Conservation (phyloP, 495 filamentous ascomycete species). For the Neurospora sp. region DNA sequence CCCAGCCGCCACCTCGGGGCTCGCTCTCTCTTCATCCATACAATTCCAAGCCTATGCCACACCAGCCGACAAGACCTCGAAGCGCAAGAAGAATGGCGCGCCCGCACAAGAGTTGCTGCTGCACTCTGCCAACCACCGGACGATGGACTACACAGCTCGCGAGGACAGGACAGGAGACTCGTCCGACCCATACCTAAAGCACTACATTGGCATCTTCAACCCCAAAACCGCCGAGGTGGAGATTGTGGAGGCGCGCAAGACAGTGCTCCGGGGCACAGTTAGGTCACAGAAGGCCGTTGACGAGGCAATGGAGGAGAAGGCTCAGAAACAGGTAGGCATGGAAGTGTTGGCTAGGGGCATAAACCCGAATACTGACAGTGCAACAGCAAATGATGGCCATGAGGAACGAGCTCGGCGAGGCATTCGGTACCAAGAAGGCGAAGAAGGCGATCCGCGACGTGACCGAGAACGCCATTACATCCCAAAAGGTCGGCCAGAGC, state of each 20-base stretch:
- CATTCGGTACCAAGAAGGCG: constrained; percentile 91
- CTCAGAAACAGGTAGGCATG: constrained; percentile 26
- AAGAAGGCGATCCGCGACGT: constrained; percentile 71
- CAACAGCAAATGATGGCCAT: constrained; percentile 35
- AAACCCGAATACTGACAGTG: background rate
- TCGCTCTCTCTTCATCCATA: constrained; percentile 45
- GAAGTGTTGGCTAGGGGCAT: background rate
- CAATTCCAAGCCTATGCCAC: constrained; percentile 56
- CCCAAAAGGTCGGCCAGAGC: constrained; percentile 40
- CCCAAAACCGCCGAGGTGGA: constrained; percentile 60
- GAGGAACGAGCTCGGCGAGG: constrained; percentile 66
- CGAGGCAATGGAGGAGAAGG: constrained; percentile 29
- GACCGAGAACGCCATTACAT: constrained; percentile 66
- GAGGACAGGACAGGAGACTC: constrained; percentile 51
- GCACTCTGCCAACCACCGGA: constrained; percentile 65
- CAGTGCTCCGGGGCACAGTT: constrained; percentile 57
- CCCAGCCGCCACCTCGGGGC: constrained; percentile 58
- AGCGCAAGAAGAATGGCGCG: constrained; percentile 34
- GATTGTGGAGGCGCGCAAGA: constrained; percentile 63
- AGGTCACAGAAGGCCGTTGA: constrained; percentile 38
- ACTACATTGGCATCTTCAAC: constrained; percentile 84
- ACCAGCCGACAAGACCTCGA: constrained; percentile 30
- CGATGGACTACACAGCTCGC: constrained; percentile 70
- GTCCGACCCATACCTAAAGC: constrained; percentile 54
- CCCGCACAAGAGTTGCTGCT: constrained; percentile 53